Conservation (phyloP, 2,329 filamentous ascomycete genomes). For the Capronia americana region DNA sequence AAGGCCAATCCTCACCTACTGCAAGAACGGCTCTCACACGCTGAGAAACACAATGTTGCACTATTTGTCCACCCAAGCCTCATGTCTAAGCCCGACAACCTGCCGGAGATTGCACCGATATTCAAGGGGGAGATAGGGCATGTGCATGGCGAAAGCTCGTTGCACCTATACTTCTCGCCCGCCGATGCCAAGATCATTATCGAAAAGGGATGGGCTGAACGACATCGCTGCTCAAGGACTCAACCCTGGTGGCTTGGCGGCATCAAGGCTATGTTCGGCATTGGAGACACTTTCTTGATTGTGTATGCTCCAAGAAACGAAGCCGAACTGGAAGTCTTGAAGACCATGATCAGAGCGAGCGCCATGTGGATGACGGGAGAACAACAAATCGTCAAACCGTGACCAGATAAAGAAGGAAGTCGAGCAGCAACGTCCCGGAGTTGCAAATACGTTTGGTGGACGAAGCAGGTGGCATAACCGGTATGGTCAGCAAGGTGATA, state of each 20-base stretch:
- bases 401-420: not conserved
- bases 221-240: conserved; percentile 61
- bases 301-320: conserved; percentile 78
- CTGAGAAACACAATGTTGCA: conserved; percentile 32
- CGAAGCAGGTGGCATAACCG: not conserved
- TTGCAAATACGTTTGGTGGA: not conserved
- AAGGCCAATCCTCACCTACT: conserved; percentile 29
- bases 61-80: conserved; percentile 33
- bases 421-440: not conserved
- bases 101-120: conserved; percentile 60
- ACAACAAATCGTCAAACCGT: conserved; percentile 25
- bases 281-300: conserved; percentile 59
- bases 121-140: conserved; percentile 79
- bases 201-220: conserved; percentile 78
- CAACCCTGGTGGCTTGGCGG: conserved; percentile 69
- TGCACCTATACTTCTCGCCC: conserved; percentile 82
- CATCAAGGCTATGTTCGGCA: conserved; percentile 32
- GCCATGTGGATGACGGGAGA: conserved; percentile 33
- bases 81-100: conserved; percentile 22
- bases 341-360: conserved; percentile 31
- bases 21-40: conserved; percentile 27
- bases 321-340: conserved; percentile 69
- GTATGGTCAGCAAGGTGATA: not conserved
- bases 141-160: conserved; percentile 75
- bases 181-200: conserved; percentile 76